Evolutionary conservation across 306 rosid genomes (phyloP).

Genomic region (Alnus glutinosa): DNA sequence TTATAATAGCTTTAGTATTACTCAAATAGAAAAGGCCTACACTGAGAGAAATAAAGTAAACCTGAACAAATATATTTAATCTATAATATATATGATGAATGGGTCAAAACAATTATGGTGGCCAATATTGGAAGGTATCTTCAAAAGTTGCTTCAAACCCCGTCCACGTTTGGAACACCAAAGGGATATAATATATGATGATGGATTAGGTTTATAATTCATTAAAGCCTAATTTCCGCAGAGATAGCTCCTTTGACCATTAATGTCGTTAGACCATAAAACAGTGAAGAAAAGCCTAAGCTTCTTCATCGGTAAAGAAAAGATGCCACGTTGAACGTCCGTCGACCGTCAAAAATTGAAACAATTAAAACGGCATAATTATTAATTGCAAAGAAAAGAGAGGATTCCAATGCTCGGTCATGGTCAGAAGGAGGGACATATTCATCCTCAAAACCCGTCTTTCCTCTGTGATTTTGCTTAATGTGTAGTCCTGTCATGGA

Average conservation of each 20-base stretch:
- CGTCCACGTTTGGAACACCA: background rate
- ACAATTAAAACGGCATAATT: slow-evolving; percentile 4
- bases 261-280: background rate
- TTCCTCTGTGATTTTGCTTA: no score
- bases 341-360: slow-evolving; percentile 28
- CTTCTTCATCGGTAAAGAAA: slow-evolving; percentile 4
- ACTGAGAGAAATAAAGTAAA: no score
- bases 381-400: background rate
- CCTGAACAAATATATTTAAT: background rate
- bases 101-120: background rate
- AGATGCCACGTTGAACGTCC: slow-evolving; percentile 30
- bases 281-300: background rate
- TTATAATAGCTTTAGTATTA: background rate
- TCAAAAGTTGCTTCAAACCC: background rate
- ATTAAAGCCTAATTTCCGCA: slow-evolving; percentile 8
- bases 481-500: no score
- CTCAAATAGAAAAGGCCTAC: background rate
- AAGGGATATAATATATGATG: background rate
- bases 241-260: slow-evolving; percentile 19
- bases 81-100: background rate
- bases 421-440: slow-evolving; percentile 17
- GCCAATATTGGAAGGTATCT: background rate
- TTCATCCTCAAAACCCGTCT: background rate
- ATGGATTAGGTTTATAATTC: background rate
- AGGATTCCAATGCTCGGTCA: slow-evolving; percentile 24